Evolutionary conservation across 257 asterid species (phyloP).

Genomic region (Nicotiana noctiflora): DNA sequence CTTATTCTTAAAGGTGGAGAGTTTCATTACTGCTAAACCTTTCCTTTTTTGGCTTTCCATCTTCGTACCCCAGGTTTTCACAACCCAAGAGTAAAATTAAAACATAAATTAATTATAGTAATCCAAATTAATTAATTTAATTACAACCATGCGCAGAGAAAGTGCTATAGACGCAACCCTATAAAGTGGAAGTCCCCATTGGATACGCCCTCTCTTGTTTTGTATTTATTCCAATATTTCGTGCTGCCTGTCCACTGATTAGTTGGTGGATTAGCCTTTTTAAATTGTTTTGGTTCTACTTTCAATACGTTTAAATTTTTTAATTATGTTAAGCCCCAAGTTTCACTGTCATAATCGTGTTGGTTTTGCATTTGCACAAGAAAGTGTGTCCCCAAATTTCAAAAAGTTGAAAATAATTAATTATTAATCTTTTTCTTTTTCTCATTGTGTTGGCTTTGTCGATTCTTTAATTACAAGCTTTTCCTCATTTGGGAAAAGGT

Average conservation of each 20-base stretch:
- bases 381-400: not conserved
- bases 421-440: not conserved
- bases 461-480: not conserved
- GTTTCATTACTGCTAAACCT: not conserved
- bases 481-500: not conserved
- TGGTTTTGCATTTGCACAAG: conserved; percentile 20
- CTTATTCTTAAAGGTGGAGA: not conserved
- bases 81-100: not conserved
- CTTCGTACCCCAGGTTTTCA: not conserved
- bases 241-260: conserved; percentile 31
- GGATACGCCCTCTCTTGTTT: conserved; percentile 13
- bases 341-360: conserved; percentile 26
- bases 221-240: not conserved
- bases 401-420: not conserved
- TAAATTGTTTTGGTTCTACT: not conserved
- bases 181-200: conserved; percentile 34
- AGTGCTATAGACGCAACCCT: conserved; percentile 19
- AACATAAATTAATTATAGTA: not conserved
- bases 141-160: conserved; percentile 6
- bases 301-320: not conserved
- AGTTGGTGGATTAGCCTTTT: conserved; percentile 34
- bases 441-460: not conserved
- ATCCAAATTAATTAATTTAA: not conserved
- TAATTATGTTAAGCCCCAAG: conserved; percentile 1
- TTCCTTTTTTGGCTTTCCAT: not conserved